These are phyloP conservation scores for Lentinula aciculospora DNA, from an alignment of 768 basidiomycete genomes.

Conservation along the genomic window DNA sequence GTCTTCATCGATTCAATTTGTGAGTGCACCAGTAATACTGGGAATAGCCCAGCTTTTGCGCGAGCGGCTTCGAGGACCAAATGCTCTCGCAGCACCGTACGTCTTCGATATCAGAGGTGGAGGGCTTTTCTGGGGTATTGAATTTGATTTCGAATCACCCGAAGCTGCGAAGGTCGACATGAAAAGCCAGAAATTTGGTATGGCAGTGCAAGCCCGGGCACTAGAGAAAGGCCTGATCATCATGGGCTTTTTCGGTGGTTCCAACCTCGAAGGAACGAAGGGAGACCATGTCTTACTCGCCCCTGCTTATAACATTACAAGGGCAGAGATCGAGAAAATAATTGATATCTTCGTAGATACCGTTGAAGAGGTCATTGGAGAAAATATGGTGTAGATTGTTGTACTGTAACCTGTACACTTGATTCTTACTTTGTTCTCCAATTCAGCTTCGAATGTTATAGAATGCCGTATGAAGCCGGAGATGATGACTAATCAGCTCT, in stretches of 20 bases:
- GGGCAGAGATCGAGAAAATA: conserved; percentile 63
- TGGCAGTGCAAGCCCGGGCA: conserved; percentile 64
- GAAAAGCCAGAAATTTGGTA: conserved; percentile 52
- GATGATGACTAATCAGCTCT: background rate
- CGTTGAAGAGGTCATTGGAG: conserved; percentile 56
- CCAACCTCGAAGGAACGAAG: conserved; percentile 60
- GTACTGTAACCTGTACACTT: background rate
- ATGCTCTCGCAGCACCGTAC: conserved; percentile 55
- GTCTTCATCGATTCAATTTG: background rate
- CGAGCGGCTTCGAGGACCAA: conserved; percentile 48
- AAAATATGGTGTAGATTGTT: conserved; percentile 21
- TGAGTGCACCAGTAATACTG: background rate
- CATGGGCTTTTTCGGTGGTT: conserved; percentile 72
- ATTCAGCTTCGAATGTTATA: background rate
- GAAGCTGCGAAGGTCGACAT: conserved; percentile 42
- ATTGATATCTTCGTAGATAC: conserved; percentile 60
- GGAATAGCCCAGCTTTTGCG: conserved; percentile 41
- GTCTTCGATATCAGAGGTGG: conserved; percentile 79
- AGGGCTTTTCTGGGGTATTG: conserved; percentile 80
- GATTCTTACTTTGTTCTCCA: background rate
- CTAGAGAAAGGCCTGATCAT: conserved; percentile 62
- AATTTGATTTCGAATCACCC: conserved; percentile 62
- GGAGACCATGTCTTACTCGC: conserved; percentile 72
- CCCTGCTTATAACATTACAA: conserved; percentile 76
- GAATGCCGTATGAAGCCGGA: background rate